Base-by-base conservation (phyloP, 805 yeast genomes). In the Spathaspora girioi region DNA sequence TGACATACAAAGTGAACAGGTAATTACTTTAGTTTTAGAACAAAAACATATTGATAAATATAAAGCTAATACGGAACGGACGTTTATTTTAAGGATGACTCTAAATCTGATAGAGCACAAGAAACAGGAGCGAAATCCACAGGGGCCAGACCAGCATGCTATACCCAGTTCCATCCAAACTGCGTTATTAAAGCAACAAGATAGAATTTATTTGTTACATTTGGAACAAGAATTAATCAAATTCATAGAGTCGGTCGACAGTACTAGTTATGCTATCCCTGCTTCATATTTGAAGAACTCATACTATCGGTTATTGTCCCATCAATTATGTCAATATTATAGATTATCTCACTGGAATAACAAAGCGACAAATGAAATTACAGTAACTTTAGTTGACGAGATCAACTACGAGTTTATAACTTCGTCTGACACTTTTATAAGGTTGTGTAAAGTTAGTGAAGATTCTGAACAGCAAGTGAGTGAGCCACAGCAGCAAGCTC, bases 321-420 rank as follows among this genome's bases (percentile, higher is more conserved):
- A 87, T 64, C 87, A 85, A 56, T 68, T 86, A 35, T 88, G 91
- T 4, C 86, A 82, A 38, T 85, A 84, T 62, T 84, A 85, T 59
- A 69, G 74, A 20, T 63, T 86, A 50, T 83, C 82, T 43, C 92
- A 87, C 59, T 57, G 60, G 61, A 61, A 64, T 49, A 60, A 56
- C 32, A 53, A 47, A 45, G 41, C 54, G n/a, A 23, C 46, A 20
- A 58, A 59, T 43, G 68, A 64, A 32, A 65, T 65, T 8, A 47
- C 60, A 8, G 69, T 63, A 1, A 56, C 62, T 17, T 55, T 56
- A 17, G 49, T 46, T 9, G 54, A 51, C 3, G 53, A 46, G 6
- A 49, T 58, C 27, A 55, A 62, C 48, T 61, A 64, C 49, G 48
- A 26, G 14, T 47, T 55, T 44, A 31, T 46, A n/a, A n/a, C n/a